Conservation (phyloP, 192 early-diverging fungal genomes). For the Coemansia guatemalensis region DNA sequence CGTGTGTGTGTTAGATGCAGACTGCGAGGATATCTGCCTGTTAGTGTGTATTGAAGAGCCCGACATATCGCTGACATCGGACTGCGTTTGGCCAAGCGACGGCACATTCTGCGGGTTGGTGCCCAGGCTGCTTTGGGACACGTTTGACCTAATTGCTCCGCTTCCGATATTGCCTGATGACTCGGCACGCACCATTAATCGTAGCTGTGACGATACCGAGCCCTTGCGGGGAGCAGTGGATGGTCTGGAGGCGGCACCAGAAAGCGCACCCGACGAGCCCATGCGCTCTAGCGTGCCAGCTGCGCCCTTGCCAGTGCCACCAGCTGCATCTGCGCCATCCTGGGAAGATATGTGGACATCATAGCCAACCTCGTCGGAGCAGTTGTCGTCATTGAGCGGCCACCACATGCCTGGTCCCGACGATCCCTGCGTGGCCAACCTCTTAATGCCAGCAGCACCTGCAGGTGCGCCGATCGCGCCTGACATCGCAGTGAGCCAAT, state of each 20-base stretch:
- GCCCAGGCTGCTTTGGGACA: constrained; percentile 27
- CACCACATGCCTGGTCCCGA: constrained; percentile 53
- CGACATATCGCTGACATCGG: constrained; percentile 30
- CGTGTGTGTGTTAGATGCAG: constrained; percentile 15
- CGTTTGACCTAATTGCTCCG: constrained; percentile 8
- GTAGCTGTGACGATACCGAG: constrained; percentile 50
- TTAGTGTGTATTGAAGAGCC: constrained; percentile 2
- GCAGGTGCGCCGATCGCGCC: constrained; percentile 13
- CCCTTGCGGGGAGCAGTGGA: constrained; percentile 30
- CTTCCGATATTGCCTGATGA: constrained; percentile 9
- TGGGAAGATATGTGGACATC: constrained; percentile 40
- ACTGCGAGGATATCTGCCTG: constrained; percentile 1
- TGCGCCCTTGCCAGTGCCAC: neutral
- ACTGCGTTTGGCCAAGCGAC: constrained; percentile 18
- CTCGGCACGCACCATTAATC: constrained; percentile 42
- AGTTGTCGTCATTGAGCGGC: constrained; percentile 54
- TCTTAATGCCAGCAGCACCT: constrained; percentile 5
- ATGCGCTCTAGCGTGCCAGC: constrained; percentile 27
- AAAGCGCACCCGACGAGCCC: constrained; percentile 29
- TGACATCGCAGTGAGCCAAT: constrained; percentile 32
- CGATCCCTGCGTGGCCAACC: constrained; percentile 6
- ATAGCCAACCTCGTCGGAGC: constrained; percentile 45
- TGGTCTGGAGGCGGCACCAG: constrained; percentile 10
- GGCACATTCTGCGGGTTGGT: constrained; percentile 9
- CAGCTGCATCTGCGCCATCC: constrained; percentile 9